Conservation (phyloP, 2,329 filamentous ascomycete species). For the Ophiosphaerella herpotricha region DNA sequence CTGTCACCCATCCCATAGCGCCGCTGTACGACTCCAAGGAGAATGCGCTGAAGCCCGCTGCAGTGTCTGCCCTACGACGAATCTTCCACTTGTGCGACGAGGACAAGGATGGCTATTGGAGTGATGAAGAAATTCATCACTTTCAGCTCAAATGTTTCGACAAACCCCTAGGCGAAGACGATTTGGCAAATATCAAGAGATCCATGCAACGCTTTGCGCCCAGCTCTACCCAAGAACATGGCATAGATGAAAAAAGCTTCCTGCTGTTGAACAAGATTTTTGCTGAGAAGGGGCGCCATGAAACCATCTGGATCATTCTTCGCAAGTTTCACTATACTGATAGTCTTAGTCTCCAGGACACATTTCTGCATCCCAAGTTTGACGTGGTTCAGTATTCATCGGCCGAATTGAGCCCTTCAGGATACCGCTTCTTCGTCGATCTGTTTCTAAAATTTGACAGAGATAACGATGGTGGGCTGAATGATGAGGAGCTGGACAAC, state of each 20-base stretch:
- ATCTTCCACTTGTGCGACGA: conserved; percentile 97
- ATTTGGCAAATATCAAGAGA: conserved; percentile 88
- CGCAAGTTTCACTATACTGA: conserved; percentile 96
- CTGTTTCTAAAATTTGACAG: conserved; percentile 94
- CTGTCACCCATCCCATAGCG: conserved; percentile 94
- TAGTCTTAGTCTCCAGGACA: conserved; percentile 87
- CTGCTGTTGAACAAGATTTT: conserved; percentile 93
- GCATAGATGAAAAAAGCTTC: conserved; percentile 83
- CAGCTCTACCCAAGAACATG: conserved; percentile 61
- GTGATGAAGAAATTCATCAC: conserved; percentile 85
- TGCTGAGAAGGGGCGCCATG: conserved; percentile 94
- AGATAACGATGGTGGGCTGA: conserved; percentile 94
- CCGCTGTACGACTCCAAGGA: conserved; percentile 98
- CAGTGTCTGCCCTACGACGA: conserved; percentile 80
- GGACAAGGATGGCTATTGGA: conserved; percentile 91
- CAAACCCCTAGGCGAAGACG: conserved; percentile 78
- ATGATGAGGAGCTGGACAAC: conserved; percentile 80
- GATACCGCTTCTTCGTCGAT: conserved; percentile 97
- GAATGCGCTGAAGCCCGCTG: conserved; percentile 79
- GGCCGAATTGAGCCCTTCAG: conserved; percentile 88
- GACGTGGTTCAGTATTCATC: conserved; percentile 92
- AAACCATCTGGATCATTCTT: conserved; percentile 97
- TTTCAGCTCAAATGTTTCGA: conserved; percentile 94
- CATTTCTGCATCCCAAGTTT: conserved; percentile 88
- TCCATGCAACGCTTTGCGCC: conserved; percentile 75